phyloP scores from a whole-genome alignment of 345 rosid species.

The Citrus cavaleriei region DNA sequence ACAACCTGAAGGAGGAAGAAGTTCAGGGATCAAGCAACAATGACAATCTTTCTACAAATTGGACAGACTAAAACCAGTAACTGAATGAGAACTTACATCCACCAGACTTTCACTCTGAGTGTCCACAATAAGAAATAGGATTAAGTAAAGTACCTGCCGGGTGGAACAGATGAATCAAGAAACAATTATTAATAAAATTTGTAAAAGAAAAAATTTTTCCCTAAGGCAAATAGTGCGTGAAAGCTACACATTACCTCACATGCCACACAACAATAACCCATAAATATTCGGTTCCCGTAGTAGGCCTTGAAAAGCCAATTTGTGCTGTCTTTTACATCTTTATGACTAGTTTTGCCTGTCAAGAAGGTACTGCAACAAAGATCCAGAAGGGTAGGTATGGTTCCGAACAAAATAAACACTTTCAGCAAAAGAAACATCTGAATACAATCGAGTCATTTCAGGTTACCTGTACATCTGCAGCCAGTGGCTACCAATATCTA shows the following conservation, averaged over 20 bases:
- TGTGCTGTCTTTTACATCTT: conserved; percentile 91
- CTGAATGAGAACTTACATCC: conserved; percentile 44
- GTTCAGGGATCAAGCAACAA: conserved; percentile 10
- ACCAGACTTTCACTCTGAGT: conserved; percentile 54
- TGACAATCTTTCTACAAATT: background rate
- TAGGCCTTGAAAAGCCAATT: conserved; percentile 89
- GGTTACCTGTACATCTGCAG: conserved; percentile 91
- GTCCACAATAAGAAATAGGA: conserved; percentile 61
- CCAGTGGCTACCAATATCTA: conserved; percentile 95
- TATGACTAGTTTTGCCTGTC: conserved; percentile 82
- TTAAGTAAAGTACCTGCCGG: conserved; percentile 78
- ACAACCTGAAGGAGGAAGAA: conserved; percentile 45
- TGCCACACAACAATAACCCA: conserved; percentile 89
- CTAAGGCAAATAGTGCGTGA: background rate
- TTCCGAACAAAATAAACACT: background rate
- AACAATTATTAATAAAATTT: background rate
- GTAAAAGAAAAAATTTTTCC: background rate
- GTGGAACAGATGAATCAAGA: conserved; percentile 7
- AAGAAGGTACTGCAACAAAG: conserved; percentile 74
- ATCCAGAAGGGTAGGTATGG: conserved; percentile 10
- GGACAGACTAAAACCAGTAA: background rate
- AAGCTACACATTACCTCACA: conserved; percentile 66
- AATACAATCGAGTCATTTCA: background rate
- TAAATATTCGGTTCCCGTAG: conserved; percentile 91
- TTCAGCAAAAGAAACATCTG: background rate